These are phyloP conservation scores for Apiotrichum siamense DNA, from an alignment of 1,284 basidiomycete species.

Conservation along the genomic window DNA sequence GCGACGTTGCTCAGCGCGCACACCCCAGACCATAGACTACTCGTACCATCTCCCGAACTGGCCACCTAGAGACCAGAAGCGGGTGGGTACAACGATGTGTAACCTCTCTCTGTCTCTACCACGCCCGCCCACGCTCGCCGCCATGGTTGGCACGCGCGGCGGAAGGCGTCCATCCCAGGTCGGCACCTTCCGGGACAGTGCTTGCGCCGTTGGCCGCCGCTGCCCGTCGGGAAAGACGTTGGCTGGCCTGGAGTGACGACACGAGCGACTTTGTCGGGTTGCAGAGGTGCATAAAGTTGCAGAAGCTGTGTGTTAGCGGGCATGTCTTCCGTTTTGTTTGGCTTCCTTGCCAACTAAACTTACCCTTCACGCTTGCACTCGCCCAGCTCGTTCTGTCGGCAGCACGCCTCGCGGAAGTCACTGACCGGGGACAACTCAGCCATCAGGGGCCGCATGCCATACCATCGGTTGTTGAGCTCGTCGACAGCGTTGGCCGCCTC, in stretches of 20 bases:
- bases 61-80: not conserved
- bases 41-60: too few species aligned
- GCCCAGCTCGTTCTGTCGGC: slow-evolving; percentile 94
- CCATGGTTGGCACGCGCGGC: slow-evolving; percentile 6
- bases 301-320: slow-evolving; percentile 52
- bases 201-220: slow-evolving; percentile 26
- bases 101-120: too few species aligned
- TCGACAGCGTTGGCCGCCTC: slow-evolving; percentile 93
- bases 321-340: not conserved
- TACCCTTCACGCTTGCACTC: slow-evolving; percentile 87
- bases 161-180: slow-evolving; percentile 41
- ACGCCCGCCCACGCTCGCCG: slow-evolving; percentile 7
- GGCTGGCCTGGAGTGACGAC: slow-evolving; percentile 69
- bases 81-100: too few species aligned
- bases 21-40: too few species aligned
- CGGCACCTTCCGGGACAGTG: slow-evolving; percentile 12
- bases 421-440: slow-evolving; percentile 98
- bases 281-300: slow-evolving; percentile 98
- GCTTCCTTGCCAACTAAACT: slow-evolving; percentile 26
- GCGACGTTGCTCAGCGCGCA: too few species aligned
- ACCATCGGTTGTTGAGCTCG: slow-evolving; percentile 93
- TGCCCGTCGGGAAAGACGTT: slow-evolving; percentile 67
- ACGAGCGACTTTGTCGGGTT: slow-evolving; percentile 77
- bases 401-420: slow-evolving; percentile 98
- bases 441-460: slow-evolving; percentile 92